These are phyloP conservation scores for Coemansia sp. DNA, from an alignment of 192 early-diverging fungal species.

Conservation along the genomic window DNA sequence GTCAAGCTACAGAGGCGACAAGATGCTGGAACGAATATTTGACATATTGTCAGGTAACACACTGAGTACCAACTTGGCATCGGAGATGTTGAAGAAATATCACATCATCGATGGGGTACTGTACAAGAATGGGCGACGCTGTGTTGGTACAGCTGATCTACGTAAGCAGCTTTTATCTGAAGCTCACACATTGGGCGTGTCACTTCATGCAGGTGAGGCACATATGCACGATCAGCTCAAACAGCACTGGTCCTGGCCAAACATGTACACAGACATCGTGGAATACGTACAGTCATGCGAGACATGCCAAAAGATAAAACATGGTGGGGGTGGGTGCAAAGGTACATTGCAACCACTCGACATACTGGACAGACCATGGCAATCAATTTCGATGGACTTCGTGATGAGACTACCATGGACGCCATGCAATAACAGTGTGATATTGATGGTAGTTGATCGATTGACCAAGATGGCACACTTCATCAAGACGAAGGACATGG, in stretches of 20 bases:
- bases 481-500: not conserved
- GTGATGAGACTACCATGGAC: not conserved
- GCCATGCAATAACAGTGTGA: not conserved
- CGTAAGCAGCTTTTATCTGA: too few relatives aligned
- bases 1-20: too few relatives aligned
- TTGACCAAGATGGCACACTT: slow-evolving; percentile 13
- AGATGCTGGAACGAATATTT: too few relatives aligned
- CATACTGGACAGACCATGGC: not conserved
- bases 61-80: too few relatives aligned
- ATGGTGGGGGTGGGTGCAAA: not conserved
- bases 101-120: too few relatives aligned
- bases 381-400: slow-evolving; percentile 5
- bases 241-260: slow-evolving; percentile 7
- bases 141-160: too few relatives aligned
- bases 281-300: slow-evolving; percentile 12
- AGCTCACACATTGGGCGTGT: too few relatives aligned
- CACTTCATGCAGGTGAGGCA: too few relatives aligned
- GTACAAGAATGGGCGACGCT: too few relatives aligned
- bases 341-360: not conserved
- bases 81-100: too few relatives aligned
- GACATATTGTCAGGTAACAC: too few relatives aligned
- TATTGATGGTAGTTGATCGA: slow-evolving; percentile 14
- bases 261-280: slow-evolving; percentile 3
- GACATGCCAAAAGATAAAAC: slow-evolving; percentile 14
- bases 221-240: too few relatives aligned